Evolutionary conservation across 805 yeast genomes (phyloP), one percentile per base, ranked within the genome.

Genomic region (Pichia cabralensis): DNA sequence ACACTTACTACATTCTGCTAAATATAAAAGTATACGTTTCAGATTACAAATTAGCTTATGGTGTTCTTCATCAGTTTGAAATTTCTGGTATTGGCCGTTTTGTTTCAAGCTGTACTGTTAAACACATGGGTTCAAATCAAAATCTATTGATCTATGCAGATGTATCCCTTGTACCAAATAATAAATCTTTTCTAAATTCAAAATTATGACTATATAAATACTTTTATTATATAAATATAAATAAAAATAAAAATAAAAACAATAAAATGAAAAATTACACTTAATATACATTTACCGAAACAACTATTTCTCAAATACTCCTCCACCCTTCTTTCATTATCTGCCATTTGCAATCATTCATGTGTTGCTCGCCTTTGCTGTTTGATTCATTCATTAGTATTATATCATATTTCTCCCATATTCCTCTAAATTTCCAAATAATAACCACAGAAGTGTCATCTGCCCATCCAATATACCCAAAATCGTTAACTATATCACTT

Each of bases 331-430:
- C 83, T 33, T 82, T 61, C 2, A 75, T 65, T 13, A 82, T 53
- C 43, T 71, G 79, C 71, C 75, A 76, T 33, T 58, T 62, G n/a
- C n/a, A n/a, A n/a, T n/a, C n/a, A n/a, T n/a, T n/a, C n/a, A n/a
- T n/a, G n/a, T n/a, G n/a, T 8, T 29, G 35, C 5, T 27, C 29
- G 5, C 28, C 26, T 13, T 33, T 45, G 26, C 30, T n/a, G 17
- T 21, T 33, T 11, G 41, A 44, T 3, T 18, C 19, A 42, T 49
- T 23, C 12, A 22, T 13, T 45, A 77, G 85, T 11, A 73, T 64
- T 24, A 89, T 74, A 11, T 66, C 74, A 53, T 81, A 89, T 52
- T 81, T 84, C 52, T 89, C 96, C 95, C 96, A 84, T 20, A 76
- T 75, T 5, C 79, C 77, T 41, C 74, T 67, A 27, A 61, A 57